phyloP scores from a whole-genome alignment of 73 alveolate genomes.

The Uronychia binucleata region DNA sequence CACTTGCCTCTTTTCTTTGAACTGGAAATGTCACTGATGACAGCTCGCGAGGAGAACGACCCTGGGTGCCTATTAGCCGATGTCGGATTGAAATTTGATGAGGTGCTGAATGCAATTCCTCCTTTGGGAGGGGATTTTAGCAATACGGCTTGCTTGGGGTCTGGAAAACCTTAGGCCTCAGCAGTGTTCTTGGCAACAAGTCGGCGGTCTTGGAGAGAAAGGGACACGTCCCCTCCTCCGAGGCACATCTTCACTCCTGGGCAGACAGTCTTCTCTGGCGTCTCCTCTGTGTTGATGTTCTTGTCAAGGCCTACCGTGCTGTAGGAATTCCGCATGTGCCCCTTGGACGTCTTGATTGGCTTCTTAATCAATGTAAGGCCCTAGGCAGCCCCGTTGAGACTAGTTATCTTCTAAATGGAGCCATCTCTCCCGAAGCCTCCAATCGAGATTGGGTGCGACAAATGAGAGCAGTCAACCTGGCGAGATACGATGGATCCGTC shows the following conservation, averaged over 20 bases:
- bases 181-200: too few species aligned
- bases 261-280: not conserved
- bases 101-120: not conserved
- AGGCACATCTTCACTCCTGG: not conserved
- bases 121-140: not conserved
- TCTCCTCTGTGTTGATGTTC: not conserved
- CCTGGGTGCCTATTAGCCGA: not conserved
- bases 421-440: not conserved
- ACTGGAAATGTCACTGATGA: not conserved
- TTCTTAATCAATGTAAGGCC: not conserved
- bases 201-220: too few species aligned
- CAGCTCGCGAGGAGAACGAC: not conserved
- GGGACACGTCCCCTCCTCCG: not conserved
- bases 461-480: not conserved
- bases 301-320: not conserved
- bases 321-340: not conserved
- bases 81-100: not conserved
- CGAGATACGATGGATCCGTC: not conserved
- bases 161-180: not conserved
- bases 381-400: not conserved
- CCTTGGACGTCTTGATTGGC: not conserved
- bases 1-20: not conserved
- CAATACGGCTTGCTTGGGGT: not conserved
- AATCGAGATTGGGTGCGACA: not conserved
- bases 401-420: not conserved